Conservation (phyloP, 129 eudicot species). For the Calendula officinalis region DNA sequence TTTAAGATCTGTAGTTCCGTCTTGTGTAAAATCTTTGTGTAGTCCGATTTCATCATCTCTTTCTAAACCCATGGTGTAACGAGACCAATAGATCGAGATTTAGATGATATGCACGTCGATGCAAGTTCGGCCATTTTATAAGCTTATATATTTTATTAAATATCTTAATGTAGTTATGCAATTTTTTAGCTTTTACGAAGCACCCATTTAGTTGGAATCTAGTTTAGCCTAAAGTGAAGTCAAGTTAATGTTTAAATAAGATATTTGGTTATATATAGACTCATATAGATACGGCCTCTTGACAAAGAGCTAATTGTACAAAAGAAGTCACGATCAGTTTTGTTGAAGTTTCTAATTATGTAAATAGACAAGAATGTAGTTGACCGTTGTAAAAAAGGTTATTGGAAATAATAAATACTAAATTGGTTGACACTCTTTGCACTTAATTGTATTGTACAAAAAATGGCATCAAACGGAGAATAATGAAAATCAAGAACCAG, state of each 20-base stretch:
- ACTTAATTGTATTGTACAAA: constrained; percentile 2
- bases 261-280: too few species aligned
- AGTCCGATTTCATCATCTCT: constrained; percentile 41
- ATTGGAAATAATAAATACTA: too few species aligned
- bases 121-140: constrained; percentile 15
- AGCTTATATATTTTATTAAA: neutral
- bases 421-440: too few species aligned
- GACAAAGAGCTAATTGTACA: too few species aligned
- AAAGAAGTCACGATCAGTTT: too few species aligned
- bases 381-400: too few species aligned
- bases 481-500: constrained; percentile 13
- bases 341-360: too few species aligned
- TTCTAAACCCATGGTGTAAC: constrained; percentile 16
- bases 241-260: too few species aligned
- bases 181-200: constrained; percentile 10
- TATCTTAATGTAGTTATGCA: constrained; percentile 1
- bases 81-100: neutral
- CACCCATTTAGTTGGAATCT: constrained; percentile 22
- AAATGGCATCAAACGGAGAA: too few species aligned
- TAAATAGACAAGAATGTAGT: too few species aligned
- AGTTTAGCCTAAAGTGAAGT: neutral
- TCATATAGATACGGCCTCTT: too few species aligned
- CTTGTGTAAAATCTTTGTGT: constrained; percentile 55
- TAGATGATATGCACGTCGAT: constrained; percentile 18
- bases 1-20: constrained; percentile 67